Evolutionary conservation across 2,329 filamentous ascomycete species (phyloP), one percentile per base, ranked within the genome.

Genomic region (Canariomyces notabilis): DNA sequence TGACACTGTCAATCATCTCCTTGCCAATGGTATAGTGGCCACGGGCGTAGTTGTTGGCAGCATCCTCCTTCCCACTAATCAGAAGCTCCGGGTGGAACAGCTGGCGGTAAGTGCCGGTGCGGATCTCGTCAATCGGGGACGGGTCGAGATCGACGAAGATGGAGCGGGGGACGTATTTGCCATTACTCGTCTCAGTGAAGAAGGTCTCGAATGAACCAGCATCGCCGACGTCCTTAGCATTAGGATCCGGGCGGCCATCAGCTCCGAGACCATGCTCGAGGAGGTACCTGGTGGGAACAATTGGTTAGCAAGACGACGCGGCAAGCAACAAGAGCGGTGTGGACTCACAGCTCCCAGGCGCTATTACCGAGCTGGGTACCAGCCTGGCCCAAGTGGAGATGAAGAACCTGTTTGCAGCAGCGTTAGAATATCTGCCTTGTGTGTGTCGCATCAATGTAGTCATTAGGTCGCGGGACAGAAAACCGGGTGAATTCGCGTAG

Each of bases 11-110:
- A 45, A 85, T 78, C 78, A 85, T 82, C 72, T 86, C 82, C 75
- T 86, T 86, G 70, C 83, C 83, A 59, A 86, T 81, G 58, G 83
- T 86, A 70, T 87, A 86, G 71, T 87, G 82, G 48, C 83, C 83
- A 71, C 82, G 82, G 57, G 83, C 83, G 61, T 86, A 87, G 75
- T 87, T 87, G 73, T 86, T 86, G 70, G 82, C 81, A 49, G 83
- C 82, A 76, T 86, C 83, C 67, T 86, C 83, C 75, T 86, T 86
- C 68, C 82, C 82, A 66, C 78, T 85, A 64, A 86, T 80, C 62
- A 86, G 68, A 58, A 82, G 74, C 72, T 86, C 82, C 37, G 82
- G 82, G 69, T 86, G 82, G 74, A 85, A 86, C 51, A 86, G 77
- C 62, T 82, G 75, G 59, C 80, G 79, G 70, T 85, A 86, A 55